These are phyloP conservation scores for Cladosporium velox DNA, from an alignment of 2,329 filamentous ascomycete genomes.

Conservation along the genomic window DNA sequence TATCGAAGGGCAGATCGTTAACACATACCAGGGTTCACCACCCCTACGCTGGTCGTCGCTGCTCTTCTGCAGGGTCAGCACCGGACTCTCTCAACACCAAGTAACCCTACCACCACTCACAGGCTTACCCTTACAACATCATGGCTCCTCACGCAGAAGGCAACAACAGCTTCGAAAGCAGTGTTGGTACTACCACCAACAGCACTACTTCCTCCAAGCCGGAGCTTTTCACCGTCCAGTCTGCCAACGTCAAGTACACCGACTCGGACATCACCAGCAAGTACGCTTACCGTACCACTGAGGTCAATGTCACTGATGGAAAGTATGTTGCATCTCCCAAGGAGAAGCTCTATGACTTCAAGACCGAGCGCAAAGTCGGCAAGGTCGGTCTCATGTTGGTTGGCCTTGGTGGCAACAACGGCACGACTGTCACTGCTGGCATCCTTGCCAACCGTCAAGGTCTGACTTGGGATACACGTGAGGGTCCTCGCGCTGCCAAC, in stretches of 20 bases:
- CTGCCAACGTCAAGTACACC: conserved; percentile 90
- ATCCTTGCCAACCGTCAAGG: conserved; percentile 92
- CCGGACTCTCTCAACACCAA: conserved; percentile 49
- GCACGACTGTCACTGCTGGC: conserved; percentile 92
- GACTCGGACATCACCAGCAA: conserved; percentile 85
- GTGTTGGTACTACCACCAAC: conserved; percentile 30
- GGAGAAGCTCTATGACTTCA: conserved; percentile 94
- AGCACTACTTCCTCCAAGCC: conserved; percentile 41
- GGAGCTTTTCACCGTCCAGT: conserved; percentile 81
- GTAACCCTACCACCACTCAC: conserved; percentile 41
- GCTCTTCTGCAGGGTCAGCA: conserved; percentile 76
- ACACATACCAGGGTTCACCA: conserved; percentile 71
- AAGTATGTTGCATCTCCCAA: conserved; percentile 81
- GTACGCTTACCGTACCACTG: conserved; percentile 95
- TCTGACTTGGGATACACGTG: conserved; percentile 89
- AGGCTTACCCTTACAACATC: conserved; percentile 5
- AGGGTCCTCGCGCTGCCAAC: conserved; percentile 81
- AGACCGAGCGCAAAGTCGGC: conserved; percentile 89
- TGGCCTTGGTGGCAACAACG: conserved; percentile 97
- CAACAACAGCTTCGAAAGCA: conserved; percentile 45
- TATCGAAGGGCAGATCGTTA: background rate
- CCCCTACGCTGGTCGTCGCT: conserved; percentile 95
- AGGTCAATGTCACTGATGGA: conserved; percentile 71
- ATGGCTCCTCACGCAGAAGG: conserved; percentile 96
- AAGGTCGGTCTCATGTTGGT: conserved; percentile 97